Percentiles rank a stretch among this genome's conserved stretches.
Conservation (phyloP, 805 yeast species). For the Pichia sporocuriosa region DNA sequence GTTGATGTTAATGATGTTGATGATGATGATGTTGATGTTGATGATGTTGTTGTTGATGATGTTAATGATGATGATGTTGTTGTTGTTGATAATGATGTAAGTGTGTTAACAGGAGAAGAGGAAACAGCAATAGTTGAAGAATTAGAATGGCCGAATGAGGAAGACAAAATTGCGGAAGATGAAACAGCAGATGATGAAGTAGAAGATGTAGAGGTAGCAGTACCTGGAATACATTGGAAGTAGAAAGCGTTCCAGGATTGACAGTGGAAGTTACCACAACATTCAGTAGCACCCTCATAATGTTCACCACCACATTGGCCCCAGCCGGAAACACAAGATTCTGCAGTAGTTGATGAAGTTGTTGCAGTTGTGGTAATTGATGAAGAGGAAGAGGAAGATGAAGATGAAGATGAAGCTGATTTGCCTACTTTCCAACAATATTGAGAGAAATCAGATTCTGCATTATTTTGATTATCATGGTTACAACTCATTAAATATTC, state of each 20-base stretch:
- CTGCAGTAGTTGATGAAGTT: not conserved
- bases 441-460: constrained; percentile 25
- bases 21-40: no score
- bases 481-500: constrained; percentile 26
- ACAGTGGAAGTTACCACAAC: constrained; percentile 19
- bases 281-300: constrained; percentile 14
- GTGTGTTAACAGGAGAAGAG: no score
- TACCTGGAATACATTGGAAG: constrained; percentile 19
- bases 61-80: no score
- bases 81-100: no score
- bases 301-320: constrained; percentile 8
- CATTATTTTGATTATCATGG: constrained; percentile 23
- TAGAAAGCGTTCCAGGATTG: constrained; percentile 19
- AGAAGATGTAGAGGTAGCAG: not conserved
- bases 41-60: no score
- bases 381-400: not conserved
- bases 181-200: constrained; percentile 1
- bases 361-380: not conserved
- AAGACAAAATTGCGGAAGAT: constrained; percentile 1
- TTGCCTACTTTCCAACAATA: constrained; percentile 15
- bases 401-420: not conserved
- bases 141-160: no score
- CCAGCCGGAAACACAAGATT: constrained; percentile 1
- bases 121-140: not conserved
- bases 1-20: no score